Evolutionary conservation across 495 filamentous ascomycete species (phyloP).

Genomic region (Tuber indicum): DNA sequence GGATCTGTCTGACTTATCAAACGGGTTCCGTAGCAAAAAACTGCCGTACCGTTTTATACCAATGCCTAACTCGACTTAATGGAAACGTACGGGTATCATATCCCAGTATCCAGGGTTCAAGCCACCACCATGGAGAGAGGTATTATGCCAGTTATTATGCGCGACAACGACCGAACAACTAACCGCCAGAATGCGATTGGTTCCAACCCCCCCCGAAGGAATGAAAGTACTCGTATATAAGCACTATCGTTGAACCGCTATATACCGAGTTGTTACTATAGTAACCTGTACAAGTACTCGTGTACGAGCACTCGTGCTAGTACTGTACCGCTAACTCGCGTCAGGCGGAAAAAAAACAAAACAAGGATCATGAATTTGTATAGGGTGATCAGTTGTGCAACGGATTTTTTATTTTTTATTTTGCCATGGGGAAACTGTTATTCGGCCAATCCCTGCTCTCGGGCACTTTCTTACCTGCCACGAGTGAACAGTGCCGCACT

Average conservation of each 20-base stretch:
- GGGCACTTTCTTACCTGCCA: background rate
- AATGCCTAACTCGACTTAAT: background rate
- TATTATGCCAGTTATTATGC: too few relatives aligned
- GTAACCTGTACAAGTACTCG: background rate
- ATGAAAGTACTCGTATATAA: background rate
- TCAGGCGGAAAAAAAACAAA: too few relatives aligned
- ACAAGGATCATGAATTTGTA: background rate
- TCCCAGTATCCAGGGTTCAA: background rate
- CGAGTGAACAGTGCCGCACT: background rate
- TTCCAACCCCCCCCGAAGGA: background rate
- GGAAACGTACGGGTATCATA: background rate
- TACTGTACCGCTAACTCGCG: too few relatives aligned
- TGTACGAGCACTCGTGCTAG: too few relatives aligned
- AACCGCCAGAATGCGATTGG: too few relatives aligned
- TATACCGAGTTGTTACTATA: background rate
- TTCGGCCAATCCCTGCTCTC: background rate
- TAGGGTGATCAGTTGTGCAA: background rate
- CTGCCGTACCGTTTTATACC: background rate
- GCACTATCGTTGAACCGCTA: background rate
- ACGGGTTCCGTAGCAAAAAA: background rate
- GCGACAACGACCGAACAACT: too few relatives aligned
- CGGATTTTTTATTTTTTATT: background rate
- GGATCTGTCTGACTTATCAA: background rate
- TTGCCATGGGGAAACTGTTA: background rate
- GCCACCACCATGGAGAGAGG: too few relatives aligned